Percentiles rank a stretch among this genome's conserved stretches.
Evolutionary conservation across 2,329 filamentous ascomycete species (phyloP).

Genomic region (Aspergillus tamarii): DNA sequence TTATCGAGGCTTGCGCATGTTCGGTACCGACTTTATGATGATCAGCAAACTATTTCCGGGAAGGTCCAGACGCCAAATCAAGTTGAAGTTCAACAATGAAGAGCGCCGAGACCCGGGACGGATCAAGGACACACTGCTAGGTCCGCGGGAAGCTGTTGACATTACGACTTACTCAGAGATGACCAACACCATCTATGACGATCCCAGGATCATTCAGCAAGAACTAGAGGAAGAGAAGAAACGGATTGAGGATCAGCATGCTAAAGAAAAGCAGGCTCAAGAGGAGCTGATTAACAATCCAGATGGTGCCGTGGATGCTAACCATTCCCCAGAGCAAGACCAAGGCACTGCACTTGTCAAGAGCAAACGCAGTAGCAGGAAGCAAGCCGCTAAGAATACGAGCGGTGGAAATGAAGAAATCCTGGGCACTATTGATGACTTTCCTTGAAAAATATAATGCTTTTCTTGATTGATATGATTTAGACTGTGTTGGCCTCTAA

Average conservation of each 20-base stretch:
- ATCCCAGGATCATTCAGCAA: conserved; percentile 43
- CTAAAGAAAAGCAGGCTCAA: conserved; percentile 48
- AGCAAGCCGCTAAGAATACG: conserved; percentile 27
- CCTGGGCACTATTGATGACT: conserved; percentile 43
- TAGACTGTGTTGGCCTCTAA: conserved; percentile 3
- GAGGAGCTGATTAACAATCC: conserved; percentile 49
- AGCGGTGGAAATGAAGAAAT: conserved; percentile 47
- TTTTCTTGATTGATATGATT: conserved; percentile 6
- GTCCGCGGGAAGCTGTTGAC: conserved; percentile 48
- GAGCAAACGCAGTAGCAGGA: conserved; percentile 35
- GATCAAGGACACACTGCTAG: conserved; percentile 56
- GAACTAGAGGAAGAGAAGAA: conserved; percentile 50
- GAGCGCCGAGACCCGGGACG: conserved; percentile 58
- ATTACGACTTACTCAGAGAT: conserved; percentile 49
- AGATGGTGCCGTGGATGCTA: conserved; percentile 34
- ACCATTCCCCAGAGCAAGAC: conserved; percentile 31
- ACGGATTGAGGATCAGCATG: conserved; percentile 50
- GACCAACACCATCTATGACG: conserved; percentile 49
- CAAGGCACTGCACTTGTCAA: conserved; percentile 32
- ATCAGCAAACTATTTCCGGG: conserved; percentile 65
- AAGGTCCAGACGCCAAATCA: conserved; percentile 63
- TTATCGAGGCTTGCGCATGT: conserved; percentile 64
- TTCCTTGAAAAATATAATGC: conserved; percentile 24
- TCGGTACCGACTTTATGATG: conserved; percentile 68
- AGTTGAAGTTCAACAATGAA: conserved; percentile 66